Base-by-base conservation (phyloP, 2,329 filamentous ascomycete genomes). In the Ceratocystis destructans region DNA sequence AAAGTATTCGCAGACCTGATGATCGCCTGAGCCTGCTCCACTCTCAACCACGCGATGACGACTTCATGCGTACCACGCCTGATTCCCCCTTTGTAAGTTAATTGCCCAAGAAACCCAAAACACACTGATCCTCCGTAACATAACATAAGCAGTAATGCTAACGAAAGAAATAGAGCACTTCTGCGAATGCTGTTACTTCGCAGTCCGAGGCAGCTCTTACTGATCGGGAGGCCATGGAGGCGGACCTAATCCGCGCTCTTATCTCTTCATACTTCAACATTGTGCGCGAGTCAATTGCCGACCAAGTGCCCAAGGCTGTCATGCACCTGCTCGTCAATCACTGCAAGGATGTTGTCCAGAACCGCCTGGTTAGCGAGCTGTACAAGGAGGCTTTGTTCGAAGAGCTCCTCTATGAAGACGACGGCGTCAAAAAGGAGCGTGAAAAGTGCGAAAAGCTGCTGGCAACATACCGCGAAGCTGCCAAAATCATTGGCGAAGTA, bases 251-350 rank as follows among this genome's bases (percentile, higher is more conserved):
- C 74, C 88, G 93, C 61, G 89, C 92, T 61, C 84, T 99, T 66
- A 99, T 99, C 75, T 96, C 90, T 41, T 96, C 92, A 1, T 99
- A 99, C 80, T 99, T 99, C 81, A 96, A 96, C 76, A 99, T 99
- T 73, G 94, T 99, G 61, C 89, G 94, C 69, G 94, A 99, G 77
- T 93, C 90, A n/a, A 96, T 96, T 72, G 93, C 93, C 57, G 94
- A 99, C 74, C 93, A 97, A 77, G 94, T 99, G 10, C 94, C 94
- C 70, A 99, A 99, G 79, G 94, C 94, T 4, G 88, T 99, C 71
- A 99, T 99, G 94, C 94, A 99, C 75, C 84, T 99, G 61, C 83
- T 99, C 44, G 94, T 99, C 74, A 99, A 99, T 77, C 90, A 96
- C 79, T 96, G 90, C 78, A 96, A 97, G 76, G 94, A 99, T 71